Percentiles rank a stretch among this genome's conserved stretches.
phyloP scores from a whole-genome alignment of 2,329 filamentous ascomycete genomes.

The Colletotrichum siamense region DNA sequence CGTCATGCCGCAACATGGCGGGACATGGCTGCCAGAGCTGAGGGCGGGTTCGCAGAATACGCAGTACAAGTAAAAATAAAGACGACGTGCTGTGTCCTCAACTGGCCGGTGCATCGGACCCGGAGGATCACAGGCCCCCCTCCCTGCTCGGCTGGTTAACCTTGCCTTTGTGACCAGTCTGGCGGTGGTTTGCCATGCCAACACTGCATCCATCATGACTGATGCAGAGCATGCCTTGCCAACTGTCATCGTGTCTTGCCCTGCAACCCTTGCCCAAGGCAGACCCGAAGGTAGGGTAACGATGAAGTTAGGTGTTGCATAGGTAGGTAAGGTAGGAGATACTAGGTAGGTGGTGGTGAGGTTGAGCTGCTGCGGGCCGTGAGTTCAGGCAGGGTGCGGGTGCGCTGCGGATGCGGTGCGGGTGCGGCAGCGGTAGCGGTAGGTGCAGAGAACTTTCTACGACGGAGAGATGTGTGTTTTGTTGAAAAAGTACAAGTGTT shows the following conservation, averaged over 20 bases:
- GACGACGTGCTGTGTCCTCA: not conserved
- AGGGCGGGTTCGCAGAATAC: not conserved
- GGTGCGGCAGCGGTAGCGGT: not conserved
- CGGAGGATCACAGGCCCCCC: not conserved
- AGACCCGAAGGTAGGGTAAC: not conserved
- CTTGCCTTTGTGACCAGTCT: not conserved
- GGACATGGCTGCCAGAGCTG: not conserved
- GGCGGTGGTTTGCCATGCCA: not conserved
- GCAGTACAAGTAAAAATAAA: too few relatives aligned
- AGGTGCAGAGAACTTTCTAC: not conserved
- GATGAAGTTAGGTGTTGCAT: not conserved
- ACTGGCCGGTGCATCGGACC: not conserved
- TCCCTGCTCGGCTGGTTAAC: not conserved
- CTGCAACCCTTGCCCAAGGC: not conserved
- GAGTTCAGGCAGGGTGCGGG: not conserved
- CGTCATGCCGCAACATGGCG: not conserved
- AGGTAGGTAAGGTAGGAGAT: not conserved
- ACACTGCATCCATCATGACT: not conserved
- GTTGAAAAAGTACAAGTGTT: not conserved
- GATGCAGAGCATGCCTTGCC: not conserved
- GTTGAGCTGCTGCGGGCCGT: not conserved
- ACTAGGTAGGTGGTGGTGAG: not conserved
- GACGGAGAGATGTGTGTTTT: not conserved
- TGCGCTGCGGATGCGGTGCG: not conserved
- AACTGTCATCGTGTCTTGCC: not conserved